Conservation (phyloP, 208 protist genomes). For the Crithidia brevicula region DNA sequence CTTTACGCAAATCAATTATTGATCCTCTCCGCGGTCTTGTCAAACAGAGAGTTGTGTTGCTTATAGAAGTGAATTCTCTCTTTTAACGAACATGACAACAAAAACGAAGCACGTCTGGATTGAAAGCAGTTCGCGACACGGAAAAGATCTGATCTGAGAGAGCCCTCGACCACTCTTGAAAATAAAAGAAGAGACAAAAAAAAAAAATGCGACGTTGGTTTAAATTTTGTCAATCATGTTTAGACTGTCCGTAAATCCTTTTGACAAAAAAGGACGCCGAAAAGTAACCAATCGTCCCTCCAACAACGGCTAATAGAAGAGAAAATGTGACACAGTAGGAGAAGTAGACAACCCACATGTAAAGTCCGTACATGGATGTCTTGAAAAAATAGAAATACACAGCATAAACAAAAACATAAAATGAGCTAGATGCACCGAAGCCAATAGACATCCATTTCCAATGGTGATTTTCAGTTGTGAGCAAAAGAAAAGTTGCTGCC, state of each 20-base stretch:
- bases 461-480: constrained; percentile 93
- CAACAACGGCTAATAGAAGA: constrained; percentile 39
- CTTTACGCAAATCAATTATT: too few species aligned
- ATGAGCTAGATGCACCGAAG: constrained; percentile 68
- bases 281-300: constrained; percentile 48
- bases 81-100: too few species aligned
- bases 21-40: too few species aligned
- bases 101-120: too few species aligned
- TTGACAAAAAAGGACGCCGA: constrained; percentile 48
- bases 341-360: constrained; percentile 34
- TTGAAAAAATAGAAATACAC: constrained; percentile 41
- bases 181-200: not conserved
- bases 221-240: constrained; percentile 36
- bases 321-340: constrained; percentile 18
- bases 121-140: too few species aligned
- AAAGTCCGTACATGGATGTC: not conserved
- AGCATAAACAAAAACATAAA: constrained; percentile 92
- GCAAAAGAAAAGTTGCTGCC: constrained; percentile 91
- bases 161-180: too few species aligned
- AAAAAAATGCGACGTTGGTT: not conserved
- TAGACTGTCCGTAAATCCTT: constrained; percentile 54
- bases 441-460: constrained; percentile 95
- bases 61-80: too few species aligned
- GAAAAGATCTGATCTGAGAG: too few species aligned
- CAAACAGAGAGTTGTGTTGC: too few species aligned